These are phyloP conservation scores for Cryphonectria japonica DNA, from an alignment of 2,329 filamentous ascomycete genomes.

Conservation along the genomic window DNA sequence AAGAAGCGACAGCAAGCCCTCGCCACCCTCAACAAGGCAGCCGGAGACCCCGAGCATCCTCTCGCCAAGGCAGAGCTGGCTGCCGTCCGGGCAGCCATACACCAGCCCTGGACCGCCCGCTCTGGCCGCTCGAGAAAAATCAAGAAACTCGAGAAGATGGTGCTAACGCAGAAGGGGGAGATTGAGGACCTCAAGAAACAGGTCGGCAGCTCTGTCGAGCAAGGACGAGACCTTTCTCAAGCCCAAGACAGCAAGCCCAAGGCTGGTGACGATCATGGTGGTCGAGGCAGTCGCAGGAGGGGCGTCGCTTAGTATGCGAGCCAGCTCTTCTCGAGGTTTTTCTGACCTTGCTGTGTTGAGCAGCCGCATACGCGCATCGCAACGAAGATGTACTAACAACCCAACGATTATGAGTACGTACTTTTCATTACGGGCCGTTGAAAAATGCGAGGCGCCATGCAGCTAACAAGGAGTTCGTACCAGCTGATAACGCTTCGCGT, in stretches of 20 bases:
- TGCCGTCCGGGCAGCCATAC: not conserved
- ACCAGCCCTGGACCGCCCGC: not conserved
- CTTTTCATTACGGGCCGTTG: not conserved
- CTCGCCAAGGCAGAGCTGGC: not conserved
- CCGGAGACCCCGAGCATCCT: not conserved
- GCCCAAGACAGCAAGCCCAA: not conserved
- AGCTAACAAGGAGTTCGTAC: not conserved
- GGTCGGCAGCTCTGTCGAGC: not conserved
- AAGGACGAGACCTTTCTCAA: not conserved
- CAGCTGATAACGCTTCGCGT: constrained; percentile 6
- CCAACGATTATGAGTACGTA: constrained; percentile 3
- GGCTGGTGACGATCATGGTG: not conserved
- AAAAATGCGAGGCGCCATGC: not conserved
- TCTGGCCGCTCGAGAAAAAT: not conserved
- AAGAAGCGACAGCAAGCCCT: constrained; percentile 13
- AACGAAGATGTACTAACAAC: not conserved
- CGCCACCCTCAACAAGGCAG: not conserved
- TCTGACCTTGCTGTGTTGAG: not conserved
- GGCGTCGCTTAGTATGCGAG: constrained; percentile 11
- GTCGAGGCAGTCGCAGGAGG: not conserved
- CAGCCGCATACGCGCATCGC: not conserved
- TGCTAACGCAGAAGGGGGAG: constrained; percentile 8
- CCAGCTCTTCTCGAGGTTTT: not conserved
- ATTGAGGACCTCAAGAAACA: constrained; percentile 7
- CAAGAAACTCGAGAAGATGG: not conserved